Evolutionary conservation across 805 yeast genomes (phyloP).

Genomic region (Kodamaea leandrae): DNA sequence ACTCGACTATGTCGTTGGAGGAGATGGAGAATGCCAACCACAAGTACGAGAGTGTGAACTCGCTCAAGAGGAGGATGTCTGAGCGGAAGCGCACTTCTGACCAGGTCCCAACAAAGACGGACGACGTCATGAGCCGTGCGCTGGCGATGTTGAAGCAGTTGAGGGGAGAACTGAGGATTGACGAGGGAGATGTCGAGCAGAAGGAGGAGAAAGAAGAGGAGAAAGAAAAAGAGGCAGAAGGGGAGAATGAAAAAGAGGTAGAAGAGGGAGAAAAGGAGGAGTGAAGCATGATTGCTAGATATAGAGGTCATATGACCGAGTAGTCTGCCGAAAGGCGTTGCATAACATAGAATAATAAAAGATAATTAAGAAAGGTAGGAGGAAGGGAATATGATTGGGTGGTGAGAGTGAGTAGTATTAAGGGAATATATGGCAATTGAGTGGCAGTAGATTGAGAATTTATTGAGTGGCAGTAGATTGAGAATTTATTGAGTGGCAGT

Average conservation of each 20-base stretch:
- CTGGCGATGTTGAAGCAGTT: conserved; percentile 40
- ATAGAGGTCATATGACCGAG: too few relatives aligned
- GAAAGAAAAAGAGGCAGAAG: background rate
- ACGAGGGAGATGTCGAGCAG: background rate
- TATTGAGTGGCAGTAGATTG: too few relatives aligned
- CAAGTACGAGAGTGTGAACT: conserved; percentile 40
- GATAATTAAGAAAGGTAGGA: background rate
- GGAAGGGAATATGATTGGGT: background rate
- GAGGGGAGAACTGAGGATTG: background rate
- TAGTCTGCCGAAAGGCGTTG: conserved; percentile 1
- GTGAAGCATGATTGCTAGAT: background rate
- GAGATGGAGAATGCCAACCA: conserved; percentile 14
- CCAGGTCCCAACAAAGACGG: conserved; percentile 16
- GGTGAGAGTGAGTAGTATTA: too few relatives aligned
- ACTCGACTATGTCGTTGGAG: conserved; percentile 28
- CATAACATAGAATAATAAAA: background rate
- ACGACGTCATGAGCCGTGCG: conserved; percentile 35
- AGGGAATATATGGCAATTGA: too few relatives aligned
- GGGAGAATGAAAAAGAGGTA: background rate
- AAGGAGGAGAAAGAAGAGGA: background rate
- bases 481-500: too few relatives aligned
- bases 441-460: too few relatives aligned
- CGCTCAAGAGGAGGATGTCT: conserved; percentile 38
- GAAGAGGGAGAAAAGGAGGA: background rate
- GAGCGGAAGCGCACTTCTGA: conserved; percentile 23